Percentiles rank a stretch among this genome's conserved stretches.
Evolutionary conservation across 495 filamentous ascomycete genomes (phyloP).

Genomic region (Penicillium waksmanii): DNA sequence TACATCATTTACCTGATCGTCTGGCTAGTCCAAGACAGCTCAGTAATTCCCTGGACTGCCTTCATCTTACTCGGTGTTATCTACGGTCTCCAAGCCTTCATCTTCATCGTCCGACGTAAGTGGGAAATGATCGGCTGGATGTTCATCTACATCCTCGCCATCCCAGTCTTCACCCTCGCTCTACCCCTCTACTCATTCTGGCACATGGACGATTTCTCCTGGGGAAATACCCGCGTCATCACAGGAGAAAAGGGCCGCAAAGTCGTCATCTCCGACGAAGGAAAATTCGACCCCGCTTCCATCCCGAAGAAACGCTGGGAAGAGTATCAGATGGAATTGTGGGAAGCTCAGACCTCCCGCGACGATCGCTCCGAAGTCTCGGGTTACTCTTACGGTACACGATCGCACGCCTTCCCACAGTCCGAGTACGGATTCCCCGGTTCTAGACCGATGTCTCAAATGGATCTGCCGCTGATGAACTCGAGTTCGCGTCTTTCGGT

Average conservation of each 20-base stretch:
- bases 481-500: conserved; percentile 75
- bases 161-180: conserved; percentile 89
- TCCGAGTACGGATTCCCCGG: conserved; percentile 53
- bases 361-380: conserved; percentile 93
- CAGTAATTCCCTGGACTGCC: conserved; percentile 75
- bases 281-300: conserved; percentile 91
- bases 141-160: conserved; percentile 90
- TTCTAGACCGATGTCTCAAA: conserved; percentile 74
- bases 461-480: conserved; percentile 58
- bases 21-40: conserved; percentile 61
- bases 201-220: conserved; percentile 99
- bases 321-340: conserved; percentile 96
- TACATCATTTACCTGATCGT: conserved; percentile 91
- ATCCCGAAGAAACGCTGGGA: conserved; percentile 99
- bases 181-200: conserved; percentile 97
- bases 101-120: conserved; percentile 93
- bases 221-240: conserved; percentile 97
- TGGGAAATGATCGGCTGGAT: conserved; percentile 99
- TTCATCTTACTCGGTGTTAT: conserved; percentile 91
- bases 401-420: conserved; percentile 64
- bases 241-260: conserved; percentile 95
- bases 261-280: conserved; percentile 93
- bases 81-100: conserved; percentile 95
- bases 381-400: conserved; percentile 89
- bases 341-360: conserved; percentile 79